These are phyloP conservation scores for Aspergillus mulundensis DNA, from an alignment of 495 filamentous ascomycete species.

Conservation along the genomic window DNA sequence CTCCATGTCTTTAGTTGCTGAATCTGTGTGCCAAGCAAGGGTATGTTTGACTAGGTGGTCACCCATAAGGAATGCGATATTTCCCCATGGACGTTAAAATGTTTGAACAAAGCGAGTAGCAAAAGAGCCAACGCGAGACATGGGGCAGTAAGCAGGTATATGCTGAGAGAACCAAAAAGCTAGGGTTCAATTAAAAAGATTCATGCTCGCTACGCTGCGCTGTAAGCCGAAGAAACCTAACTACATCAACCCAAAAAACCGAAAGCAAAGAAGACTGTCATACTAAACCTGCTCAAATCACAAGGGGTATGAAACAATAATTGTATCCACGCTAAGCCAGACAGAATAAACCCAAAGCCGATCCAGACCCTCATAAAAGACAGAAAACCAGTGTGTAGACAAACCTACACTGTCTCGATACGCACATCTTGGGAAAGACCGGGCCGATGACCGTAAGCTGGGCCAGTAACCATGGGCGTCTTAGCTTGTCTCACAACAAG, in stretches of 20 bases:
- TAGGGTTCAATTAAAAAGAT: not conserved
- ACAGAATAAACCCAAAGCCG: not conserved
- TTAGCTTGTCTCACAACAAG: constrained; percentile 22
- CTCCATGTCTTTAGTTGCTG: no score
- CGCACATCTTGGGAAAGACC: constrained; percentile 35
- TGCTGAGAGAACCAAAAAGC: no score
- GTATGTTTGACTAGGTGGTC: no score
- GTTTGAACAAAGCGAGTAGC: no score
- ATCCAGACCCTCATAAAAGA: not conserved
- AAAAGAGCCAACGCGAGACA: no score
- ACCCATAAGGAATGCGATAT: no score
- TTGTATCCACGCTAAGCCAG: not conserved
- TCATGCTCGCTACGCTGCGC: not conserved
- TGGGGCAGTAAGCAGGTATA: no score
- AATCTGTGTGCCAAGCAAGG: no score
- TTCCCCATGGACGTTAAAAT: no score
- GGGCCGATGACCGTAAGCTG: constrained; percentile 29
- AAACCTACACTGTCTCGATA: constrained; percentile 25
- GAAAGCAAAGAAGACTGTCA: not conserved
- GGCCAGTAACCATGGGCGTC: constrained; percentile 30
- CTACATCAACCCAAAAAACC: not conserved
- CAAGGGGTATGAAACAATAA: not conserved
- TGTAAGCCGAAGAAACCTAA: not conserved
- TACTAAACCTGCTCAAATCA: not conserved
- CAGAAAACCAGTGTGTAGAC: not conserved